These are phyloP conservation scores for Chaetomium cochliodes DNA, from an alignment of 495 filamentous ascomycete species.

Conservation along the genomic window DNA sequence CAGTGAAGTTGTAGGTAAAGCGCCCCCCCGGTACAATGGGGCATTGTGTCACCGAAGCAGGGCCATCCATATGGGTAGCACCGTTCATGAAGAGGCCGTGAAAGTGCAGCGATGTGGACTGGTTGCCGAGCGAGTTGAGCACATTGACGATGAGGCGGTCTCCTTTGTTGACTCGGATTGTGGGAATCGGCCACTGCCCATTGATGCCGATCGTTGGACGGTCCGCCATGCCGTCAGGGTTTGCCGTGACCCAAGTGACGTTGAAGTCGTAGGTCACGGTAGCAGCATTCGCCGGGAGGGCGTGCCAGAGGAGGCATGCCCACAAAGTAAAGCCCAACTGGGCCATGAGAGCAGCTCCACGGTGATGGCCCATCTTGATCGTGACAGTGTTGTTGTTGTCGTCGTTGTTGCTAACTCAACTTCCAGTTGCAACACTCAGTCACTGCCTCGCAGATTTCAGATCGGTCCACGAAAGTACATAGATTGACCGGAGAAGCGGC, in stretches of 20 bases:
- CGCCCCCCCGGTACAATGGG: constrained; percentile 59
- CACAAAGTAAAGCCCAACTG: constrained; percentile 1
- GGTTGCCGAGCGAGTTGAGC: constrained; percentile 69
- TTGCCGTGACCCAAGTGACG: constrained; percentile 74
- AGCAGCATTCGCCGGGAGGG: constrained; percentile 41
- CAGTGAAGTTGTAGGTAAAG: constrained; percentile 76
- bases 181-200: constrained; percentile 71
- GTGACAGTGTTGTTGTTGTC: background rate
- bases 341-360: background rate
- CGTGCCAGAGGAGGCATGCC: constrained; percentile 19
- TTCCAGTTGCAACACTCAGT: background rate
- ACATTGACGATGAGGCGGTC: constrained; percentile 71
- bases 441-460: background rate
- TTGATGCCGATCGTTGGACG: constrained; percentile 79
- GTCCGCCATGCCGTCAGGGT: constrained; percentile 69
- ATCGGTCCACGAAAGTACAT: background rate
- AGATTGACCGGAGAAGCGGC: background rate
- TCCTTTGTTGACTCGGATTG: constrained; percentile 65
- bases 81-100: constrained; percentile 74
- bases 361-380: background rate
- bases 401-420: background rate
- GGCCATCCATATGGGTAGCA: constrained; percentile 72
- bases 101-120: constrained; percentile 69
- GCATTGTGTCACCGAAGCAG: constrained; percentile 66
- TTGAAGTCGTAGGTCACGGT: constrained; percentile 76